phyloP scores from a whole-genome alignment of 2,329 filamentous ascomycete genomes.

The Scytalidium lignicola region DNA sequence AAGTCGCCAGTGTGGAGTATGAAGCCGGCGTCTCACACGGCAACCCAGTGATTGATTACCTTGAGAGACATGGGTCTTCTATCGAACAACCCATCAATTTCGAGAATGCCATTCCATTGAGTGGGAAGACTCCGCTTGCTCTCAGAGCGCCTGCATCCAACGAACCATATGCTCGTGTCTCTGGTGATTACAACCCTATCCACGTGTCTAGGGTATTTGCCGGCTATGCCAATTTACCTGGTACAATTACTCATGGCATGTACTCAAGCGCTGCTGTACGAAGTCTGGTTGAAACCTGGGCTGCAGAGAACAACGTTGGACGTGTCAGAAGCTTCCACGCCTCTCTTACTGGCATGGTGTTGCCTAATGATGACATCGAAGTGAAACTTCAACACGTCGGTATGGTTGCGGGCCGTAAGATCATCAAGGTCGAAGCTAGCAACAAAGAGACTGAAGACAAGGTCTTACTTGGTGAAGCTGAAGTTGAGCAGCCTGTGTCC shows the following conservation, averaged over 20 bases:
- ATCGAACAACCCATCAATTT: conserved; percentile 97
- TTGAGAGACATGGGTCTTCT: conserved; percentile 82
- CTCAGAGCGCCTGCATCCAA: conserved; percentile 92
- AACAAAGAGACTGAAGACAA: conserved; percentile 97
- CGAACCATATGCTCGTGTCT: conserved; percentile 96
- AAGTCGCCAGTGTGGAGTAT: conserved; percentile 96
- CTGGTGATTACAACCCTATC: conserved; percentile 97
- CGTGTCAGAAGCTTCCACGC: conserved; percentile 97
- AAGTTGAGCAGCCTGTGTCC: conserved; percentile 95
- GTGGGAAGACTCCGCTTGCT: conserved; percentile 81
- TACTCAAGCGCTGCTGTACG: conserved; percentile 96
- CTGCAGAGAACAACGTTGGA: conserved; percentile 96
- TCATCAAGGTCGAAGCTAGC: conserved; percentile 96
- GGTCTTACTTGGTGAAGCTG: conserved; percentile 89
- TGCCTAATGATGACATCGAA: conserved; percentile 91
- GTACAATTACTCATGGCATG: conserved; percentile 99
- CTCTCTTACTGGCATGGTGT: conserved; percentile 95
- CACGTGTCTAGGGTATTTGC: conserved; percentile 97
- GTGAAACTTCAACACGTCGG: conserved; percentile 95
- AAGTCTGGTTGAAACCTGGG: conserved; percentile 96
- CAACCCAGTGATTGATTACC: conserved; percentile 95
- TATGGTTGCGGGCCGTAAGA: conserved; percentile 98
- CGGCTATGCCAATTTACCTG: conserved; percentile 89
- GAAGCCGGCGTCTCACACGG: conserved; percentile 86
- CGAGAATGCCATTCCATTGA: conserved; percentile 93